Evolutionary conservation across 495 filamentous ascomycete species (phyloP), one percentile per base, ranked within the genome.

Genomic region (Aspergillus panamensis): DNA sequence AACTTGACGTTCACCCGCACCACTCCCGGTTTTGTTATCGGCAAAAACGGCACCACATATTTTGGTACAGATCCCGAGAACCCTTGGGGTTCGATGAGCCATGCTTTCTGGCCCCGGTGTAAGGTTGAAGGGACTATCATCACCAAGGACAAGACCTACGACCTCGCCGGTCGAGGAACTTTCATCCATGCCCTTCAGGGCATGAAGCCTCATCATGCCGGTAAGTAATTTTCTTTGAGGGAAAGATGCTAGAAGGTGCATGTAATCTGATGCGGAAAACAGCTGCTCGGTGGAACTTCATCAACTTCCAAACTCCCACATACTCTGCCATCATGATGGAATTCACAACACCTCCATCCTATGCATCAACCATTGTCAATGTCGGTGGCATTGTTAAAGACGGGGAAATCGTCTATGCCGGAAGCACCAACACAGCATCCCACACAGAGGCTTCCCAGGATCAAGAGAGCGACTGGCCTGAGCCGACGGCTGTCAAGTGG

Each of bases 151-250:
- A 87, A 91, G 51, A 86, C 86, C n/a, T 76, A 95, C 37, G 85
- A 97, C 66, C 84, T 95, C 69, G 86, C 82, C 53, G 94, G 94
- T 42, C 82, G 76, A 58, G 91, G 84, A 21, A 73, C 95, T 60
- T 89, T 91, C 71, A 77, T 84, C 61, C 86, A 91, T 70, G 91
- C 90, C 32, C 77, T 97, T 39, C 94, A 98, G 71, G 94, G 91
- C 62, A 97, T 97, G 95, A 98, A 97, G 79, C 94, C 94, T 13
- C 94, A 98, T 69, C 95, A 97, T 73, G 91, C 91, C 40, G 86
- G 86, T 89, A 81, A 57, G 76, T 63, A 40, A 20, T 33, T 31
- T n/a, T 16, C 52, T 40, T 40, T 35, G 14, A 16, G 25, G 16
- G 7, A 30, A 50, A 19, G 6, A 10, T 40, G 21, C 29, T 30